Percentiles rank a stretch among this genome's conserved stretches.
Conservation (phyloP, 2,329 filamentous ascomycete genomes). For the Claviceps digitariae region DNA sequence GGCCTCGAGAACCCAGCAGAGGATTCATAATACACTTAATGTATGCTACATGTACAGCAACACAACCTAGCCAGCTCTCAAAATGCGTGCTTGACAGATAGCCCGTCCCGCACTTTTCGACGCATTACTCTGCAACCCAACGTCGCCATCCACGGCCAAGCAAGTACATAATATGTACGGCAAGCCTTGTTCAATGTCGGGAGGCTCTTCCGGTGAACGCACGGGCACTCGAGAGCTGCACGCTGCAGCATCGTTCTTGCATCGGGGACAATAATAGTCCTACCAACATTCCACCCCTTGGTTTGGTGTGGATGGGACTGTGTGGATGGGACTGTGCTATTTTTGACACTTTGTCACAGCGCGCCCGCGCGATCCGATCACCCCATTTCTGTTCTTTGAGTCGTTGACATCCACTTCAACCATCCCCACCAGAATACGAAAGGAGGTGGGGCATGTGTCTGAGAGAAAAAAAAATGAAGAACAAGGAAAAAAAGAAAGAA, state of each 20-base stretch:
- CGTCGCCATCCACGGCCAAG: background rate
- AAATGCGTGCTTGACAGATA: background rate
- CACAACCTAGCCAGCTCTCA: no score
- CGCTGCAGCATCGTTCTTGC: background rate
- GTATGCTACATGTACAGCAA: no score
- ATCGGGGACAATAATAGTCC: background rate
- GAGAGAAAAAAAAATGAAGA: background rate
- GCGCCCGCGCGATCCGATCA: background rate
- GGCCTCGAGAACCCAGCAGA: no score
- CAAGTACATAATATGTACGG: background rate
- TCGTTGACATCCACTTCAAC: background rate
- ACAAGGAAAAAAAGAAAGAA: background rate
- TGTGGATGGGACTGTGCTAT: conserved; percentile 1
- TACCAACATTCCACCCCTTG: background rate
- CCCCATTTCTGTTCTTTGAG: background rate
- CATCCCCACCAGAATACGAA: background rate
- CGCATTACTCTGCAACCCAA: background rate
- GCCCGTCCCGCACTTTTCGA: background rate
- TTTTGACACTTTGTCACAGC: conserved; percentile 3
- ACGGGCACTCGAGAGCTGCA: background rate
- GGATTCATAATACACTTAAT: no score
- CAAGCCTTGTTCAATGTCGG: background rate
- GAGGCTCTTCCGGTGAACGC: background rate
- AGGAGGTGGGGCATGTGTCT: background rate
- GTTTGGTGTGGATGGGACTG: background rate